Base-by-base conservation (phyloP, 345 rosid genomes). In the Lagerstroemia speciosa region DNA sequence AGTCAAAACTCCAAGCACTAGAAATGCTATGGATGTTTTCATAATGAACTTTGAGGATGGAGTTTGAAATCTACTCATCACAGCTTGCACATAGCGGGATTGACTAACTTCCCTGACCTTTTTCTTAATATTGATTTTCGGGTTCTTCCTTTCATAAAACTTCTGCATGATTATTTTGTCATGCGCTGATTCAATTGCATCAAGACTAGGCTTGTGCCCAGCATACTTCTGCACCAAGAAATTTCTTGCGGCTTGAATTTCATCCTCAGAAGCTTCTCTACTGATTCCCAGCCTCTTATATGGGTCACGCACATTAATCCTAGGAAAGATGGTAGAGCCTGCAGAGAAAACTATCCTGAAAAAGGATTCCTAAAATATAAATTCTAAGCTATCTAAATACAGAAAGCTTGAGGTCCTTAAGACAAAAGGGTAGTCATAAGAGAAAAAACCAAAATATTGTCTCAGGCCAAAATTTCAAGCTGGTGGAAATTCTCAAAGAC, bases 141-240 rank as follows among this genome's bases (percentile, higher is more conserved):
- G 97, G 76, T 88, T 88, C 81, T 77, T 94, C 78, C 96, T 79
- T 41, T 91, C 92, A 62, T 89, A 83, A 66, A 91, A 94, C 82
- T 88, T 85, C 77, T 91, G 96, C 97, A 91, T 84, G 73, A 94
- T 85, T 66, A 94, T 94, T 81, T 86, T 89, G 83, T 94, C 91
- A 69, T 91, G 93, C 11, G 96, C 99, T 20, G 91, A 81, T 77
- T 91, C 99, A 45, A 94, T 89, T 66, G 99, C 90, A 71, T 94
- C 97, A 24, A 86, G 75, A 66, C 99, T 94, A 32, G 97, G 96
- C 77, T 91, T 89, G 78, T 94, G 99, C 65, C 86, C 90, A 1
- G 82, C 82, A 72, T 85, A 91, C 75, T 83, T 86, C 64, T 87
- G 86, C 69, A 94, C 78, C 38, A 93, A 93, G 79, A 87, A 94